These are phyloP conservation scores for Aureobasidium sp. DNA, from an alignment of 2,329 filamentous ascomycete species.

Conservation along the genomic window DNA sequence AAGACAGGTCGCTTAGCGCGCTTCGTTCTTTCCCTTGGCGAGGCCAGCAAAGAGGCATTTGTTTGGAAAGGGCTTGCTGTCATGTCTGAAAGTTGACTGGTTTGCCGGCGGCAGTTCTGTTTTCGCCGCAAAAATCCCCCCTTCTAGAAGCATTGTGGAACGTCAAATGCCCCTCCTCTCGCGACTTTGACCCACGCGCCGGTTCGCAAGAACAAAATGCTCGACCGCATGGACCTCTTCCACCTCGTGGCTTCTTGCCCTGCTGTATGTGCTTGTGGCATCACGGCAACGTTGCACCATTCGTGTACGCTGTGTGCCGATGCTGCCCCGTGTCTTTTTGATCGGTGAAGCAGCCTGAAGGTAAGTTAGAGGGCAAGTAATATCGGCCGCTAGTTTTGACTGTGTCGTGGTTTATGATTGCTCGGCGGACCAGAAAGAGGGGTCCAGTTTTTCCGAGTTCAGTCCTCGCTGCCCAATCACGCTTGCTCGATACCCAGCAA, in stretches of 20 bases:
- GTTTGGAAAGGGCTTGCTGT: constrained; percentile 1
- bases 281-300: constrained; percentile 1
- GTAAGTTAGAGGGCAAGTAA: neutral
- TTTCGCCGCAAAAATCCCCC: neutral
- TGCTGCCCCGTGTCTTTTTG: neutral
- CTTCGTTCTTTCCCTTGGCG: neutral
- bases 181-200: neutral
- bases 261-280: neutral
- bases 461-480: constrained; percentile 7
- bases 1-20: constrained; percentile 3
- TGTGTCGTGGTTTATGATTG: neutral
- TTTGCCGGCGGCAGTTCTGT: neutral
- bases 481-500: neutral
- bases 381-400: neutral
- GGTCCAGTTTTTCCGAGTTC: constrained; percentile 2
- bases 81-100: neutral
- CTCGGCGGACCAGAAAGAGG: constrained; percentile 2
- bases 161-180: neutral
- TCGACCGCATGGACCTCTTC: neutral
- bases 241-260: neutral
- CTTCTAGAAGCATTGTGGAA: constrained; percentile 12
- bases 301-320: neutral
- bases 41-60: neutral
- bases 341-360: neutral
- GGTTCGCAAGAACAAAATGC: neutral